Conservation (phyloP, 495 filamentous ascomycete species). For the Penicillium paxilli region DNA sequence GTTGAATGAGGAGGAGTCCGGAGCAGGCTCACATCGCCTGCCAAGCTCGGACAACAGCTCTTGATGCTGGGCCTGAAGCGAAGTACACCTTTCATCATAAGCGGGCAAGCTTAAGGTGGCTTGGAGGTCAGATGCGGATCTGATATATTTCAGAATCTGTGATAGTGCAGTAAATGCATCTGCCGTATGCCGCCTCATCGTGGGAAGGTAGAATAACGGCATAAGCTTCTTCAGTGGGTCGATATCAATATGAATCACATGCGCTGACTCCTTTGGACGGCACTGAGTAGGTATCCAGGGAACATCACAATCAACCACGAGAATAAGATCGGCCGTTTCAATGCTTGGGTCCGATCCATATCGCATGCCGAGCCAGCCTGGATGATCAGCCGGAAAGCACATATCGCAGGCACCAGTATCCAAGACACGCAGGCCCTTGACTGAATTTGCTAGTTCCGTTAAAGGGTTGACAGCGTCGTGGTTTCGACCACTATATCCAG, state of each 20-base stretch:
- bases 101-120: neutral
- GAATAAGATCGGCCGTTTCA: conserved; percentile 75
- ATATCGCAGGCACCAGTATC: conserved; percentile 93
- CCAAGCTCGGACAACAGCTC: conserved; percentile 42
- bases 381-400: conserved; percentile 88
- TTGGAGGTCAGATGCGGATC: conserved; percentile 10
- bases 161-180: conserved; percentile 71
- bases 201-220: conserved; percentile 76
- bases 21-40: conserved; percentile 44
- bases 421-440: conserved; percentile 79
- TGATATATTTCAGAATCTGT: conserved; percentile 60
- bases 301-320: conserved; percentile 84
- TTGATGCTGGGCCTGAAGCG: conserved; percentile 33
- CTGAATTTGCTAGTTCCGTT: conserved; percentile 74
- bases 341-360: conserved; percentile 77
- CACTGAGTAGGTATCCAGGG: conserved; percentile 69
- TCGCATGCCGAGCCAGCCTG: conserved; percentile 69
- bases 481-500: conserved; percentile 82
- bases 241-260: conserved; percentile 80
- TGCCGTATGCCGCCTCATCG: conserved; percentile 73
- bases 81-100: conserved; percentile 14
- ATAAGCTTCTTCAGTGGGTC: conserved; percentile 89
- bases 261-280: conserved; percentile 54
- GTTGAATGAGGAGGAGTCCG: conserved; percentile 65
- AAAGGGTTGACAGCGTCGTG: conserved; percentile 67